These are phyloP conservation scores for Cystobasidium ongulense DNA, from an alignment of 768 basidiomycete genomes.

Conservation along the genomic window DNA sequence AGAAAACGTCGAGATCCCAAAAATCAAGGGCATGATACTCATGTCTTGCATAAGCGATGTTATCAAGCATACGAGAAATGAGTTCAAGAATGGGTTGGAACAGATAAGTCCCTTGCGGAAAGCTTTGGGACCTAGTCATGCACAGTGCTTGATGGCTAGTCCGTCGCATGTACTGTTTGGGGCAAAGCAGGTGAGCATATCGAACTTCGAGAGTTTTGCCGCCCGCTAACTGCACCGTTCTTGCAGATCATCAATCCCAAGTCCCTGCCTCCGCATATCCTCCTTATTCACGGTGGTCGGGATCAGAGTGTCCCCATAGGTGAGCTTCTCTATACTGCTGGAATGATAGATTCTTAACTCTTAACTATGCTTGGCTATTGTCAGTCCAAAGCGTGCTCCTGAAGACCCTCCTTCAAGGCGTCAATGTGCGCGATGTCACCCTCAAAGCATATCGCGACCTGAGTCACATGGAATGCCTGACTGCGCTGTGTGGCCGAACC, in stretches of 20 bases:
- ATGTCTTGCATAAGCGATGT: constrained; percentile 38
- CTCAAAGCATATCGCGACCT: constrained; percentile 16
- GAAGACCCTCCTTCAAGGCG: constrained; percentile 15
- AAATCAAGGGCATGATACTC: constrained; percentile 37
- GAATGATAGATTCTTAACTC: too few relatives aligned
- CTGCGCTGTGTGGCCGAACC: constrained; percentile 2
- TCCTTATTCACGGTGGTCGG: constrained; percentile 18
- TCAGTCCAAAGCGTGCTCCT: constrained; percentile 20
- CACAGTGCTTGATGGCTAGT: constrained; percentile 13
- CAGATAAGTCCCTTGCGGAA: constrained; percentile 30
- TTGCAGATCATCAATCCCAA: constrained; percentile 11
- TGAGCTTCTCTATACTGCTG: not conserved
- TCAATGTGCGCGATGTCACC: constrained; percentile 2
- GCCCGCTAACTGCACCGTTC: not conserved
- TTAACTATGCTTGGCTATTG: not conserved
- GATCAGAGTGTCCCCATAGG: constrained; percentile 17
- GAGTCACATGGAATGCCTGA: constrained; percentile 27
- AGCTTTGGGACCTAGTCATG: constrained; percentile 24
- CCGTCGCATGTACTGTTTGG: constrained; percentile 20
- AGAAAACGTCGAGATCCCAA: constrained; percentile 33
- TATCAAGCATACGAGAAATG: constrained; percentile 39
- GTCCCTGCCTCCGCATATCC: not conserved
- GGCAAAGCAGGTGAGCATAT: constrained; percentile 19
- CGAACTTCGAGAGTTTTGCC: not conserved
- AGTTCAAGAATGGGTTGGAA: constrained; percentile 35